Conservation (phyloP, 2,329 filamentous ascomycete species). For the Beauveria bassiana region DNA sequence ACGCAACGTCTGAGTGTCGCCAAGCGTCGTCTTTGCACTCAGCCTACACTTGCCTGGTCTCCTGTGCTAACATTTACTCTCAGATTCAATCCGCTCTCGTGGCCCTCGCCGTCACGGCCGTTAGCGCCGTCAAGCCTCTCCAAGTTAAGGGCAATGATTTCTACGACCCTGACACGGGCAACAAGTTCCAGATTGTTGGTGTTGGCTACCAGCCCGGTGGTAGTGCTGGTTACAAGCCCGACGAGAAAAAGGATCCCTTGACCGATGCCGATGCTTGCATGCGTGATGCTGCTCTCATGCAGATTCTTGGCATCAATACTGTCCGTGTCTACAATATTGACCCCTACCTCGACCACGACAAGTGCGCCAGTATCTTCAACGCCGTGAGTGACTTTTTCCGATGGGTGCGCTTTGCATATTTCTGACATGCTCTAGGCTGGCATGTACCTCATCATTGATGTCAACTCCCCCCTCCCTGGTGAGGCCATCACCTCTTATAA, state of each 20-base stretch:
- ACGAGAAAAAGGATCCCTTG: conserved; percentile 48
- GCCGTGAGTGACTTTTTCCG: conserved; percentile 28
- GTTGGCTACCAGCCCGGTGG: conserved; percentile 64
- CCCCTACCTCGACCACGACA: conserved; percentile 58
- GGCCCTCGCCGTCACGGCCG: conserved; percentile 45
- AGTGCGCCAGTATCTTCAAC: conserved; percentile 62
- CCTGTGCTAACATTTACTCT: conserved; percentile 13
- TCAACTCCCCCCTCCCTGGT: conserved; percentile 56
- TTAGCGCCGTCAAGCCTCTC: conserved; percentile 49
- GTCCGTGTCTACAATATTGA: conserved; percentile 65
- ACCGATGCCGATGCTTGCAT: conserved; percentile 51
- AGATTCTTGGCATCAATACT: conserved; percentile 56
- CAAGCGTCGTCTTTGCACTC: not conserved
- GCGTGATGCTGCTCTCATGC: conserved; percentile 59
- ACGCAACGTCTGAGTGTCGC: not conserved
- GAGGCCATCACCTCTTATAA: conserved; percentile 47
- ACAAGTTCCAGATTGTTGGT: conserved; percentile 59
- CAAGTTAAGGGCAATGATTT: conserved; percentile 51
- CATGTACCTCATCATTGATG: conserved; percentile 63
- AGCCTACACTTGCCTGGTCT: not conserved
- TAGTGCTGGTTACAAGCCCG: conserved; percentile 52
- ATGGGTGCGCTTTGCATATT: not conserved
- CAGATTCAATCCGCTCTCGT: conserved; percentile 39
- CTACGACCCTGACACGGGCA: conserved; percentile 49
- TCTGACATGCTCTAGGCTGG: conserved; percentile 36